Conservation (phyloP, 495 filamentous ascomycete genomes). For the Hypoxylon subgilvum region DNA sequence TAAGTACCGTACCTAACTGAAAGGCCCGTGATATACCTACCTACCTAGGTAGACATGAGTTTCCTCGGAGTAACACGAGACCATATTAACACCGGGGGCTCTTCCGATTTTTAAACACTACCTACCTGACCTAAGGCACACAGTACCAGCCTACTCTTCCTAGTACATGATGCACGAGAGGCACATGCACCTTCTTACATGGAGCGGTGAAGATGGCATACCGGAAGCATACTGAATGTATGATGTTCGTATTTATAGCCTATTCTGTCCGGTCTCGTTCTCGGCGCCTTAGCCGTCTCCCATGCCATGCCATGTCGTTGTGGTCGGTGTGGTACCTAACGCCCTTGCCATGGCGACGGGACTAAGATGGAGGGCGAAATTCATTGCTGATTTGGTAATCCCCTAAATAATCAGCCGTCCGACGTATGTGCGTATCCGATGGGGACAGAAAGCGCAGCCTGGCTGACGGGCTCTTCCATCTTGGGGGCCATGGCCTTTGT, state of each 20-base stretch:
- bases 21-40: no score
- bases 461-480: slow-evolving; percentile 23
- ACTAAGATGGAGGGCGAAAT: slow-evolving; percentile 41
- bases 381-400: slow-evolving; percentile 49
- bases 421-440: slow-evolving; percentile 37
- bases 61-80: no score
- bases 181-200: slow-evolving; percentile 24
- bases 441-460: slow-evolving; percentile 46
- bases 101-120: slow-evolving; percentile 2
- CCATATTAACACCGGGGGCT: no score
- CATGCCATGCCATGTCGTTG: slow-evolving; percentile 10
- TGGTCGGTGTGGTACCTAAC: slow-evolving; percentile 8
- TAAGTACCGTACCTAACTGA: no score
- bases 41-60: background rate
- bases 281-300: slow-evolving; percentile 17
- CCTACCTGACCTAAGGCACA: no score
- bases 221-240: slow-evolving; percentile 17
- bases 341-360: slow-evolving; percentile 14
- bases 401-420: slow-evolving; percentile 41
- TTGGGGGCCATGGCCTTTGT: slow-evolving; percentile 27
- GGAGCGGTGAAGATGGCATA: slow-evolving; percentile 22
- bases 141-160: no score
- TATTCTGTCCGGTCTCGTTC: slow-evolving; percentile 9
- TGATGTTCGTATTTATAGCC: slow-evolving; percentile 15
- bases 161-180: no score